Evolutionary conservation across 805 yeast species (phyloP), one percentile per base, ranked within the genome.

Genomic region (Yarrowia sp.): DNA sequence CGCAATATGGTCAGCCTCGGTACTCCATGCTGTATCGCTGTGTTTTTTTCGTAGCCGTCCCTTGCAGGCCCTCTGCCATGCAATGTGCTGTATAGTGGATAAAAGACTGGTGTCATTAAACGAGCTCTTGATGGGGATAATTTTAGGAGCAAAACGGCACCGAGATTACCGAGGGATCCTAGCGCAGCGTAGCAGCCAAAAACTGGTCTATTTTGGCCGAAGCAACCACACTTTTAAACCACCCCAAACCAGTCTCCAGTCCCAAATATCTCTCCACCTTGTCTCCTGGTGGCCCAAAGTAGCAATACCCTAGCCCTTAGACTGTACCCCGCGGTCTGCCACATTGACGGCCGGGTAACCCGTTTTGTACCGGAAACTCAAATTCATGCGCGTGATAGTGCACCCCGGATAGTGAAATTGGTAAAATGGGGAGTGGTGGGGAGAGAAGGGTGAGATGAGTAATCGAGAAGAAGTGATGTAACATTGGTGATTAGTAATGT

Each of bases 51-150:
- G 33, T 5, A 9, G 13, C 20, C 60, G 44, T 55, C 47, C 61
- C 61, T 52, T 55, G 61, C 61, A 55, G 61, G 24, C 61, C n/a
- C 61, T 24, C 61, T 24, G 61, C 38, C 47, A 55, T 55, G 61
- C 61, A 55, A 55, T 24, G 61, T 40, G 47, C 47, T 55, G 61
- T 40, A 55, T 38, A 24, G 60, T 38, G 60, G 40, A 9, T 9
- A 24, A 9, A 40, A 40, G n/a, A 40, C 30, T 4, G 30, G 30
- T 24, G 30, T 24, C 30, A 39, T 39, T 39, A 39, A 39, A 39
- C 42, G 42, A 39, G 42, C 14, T 24, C 30, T 24, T 36, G 38
- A 10, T 36, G 10, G 38, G 8, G 38, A 36, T 24, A 24, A 12
- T 12, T 36, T 36, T 36, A 36, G 13, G 38, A 36, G 38, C n/a